Conservation (phyloP, 73 alveolate species). For the Paramecium tetraurelia region DNA sequence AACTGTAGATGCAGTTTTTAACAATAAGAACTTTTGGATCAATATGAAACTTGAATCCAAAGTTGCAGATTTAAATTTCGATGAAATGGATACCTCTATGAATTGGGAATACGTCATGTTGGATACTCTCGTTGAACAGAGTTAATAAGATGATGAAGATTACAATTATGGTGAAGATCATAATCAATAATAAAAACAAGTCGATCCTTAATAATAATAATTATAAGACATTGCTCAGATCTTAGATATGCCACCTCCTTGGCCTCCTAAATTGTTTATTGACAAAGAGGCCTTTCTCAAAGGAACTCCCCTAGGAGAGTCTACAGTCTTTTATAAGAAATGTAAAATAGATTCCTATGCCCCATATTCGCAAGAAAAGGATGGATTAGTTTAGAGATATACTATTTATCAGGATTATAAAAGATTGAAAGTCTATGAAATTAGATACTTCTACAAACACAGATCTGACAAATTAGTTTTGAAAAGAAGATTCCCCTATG, state of each 20-base stretch:
- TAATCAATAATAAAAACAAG: slow-evolving; percentile 58
- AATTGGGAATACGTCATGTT: slow-evolving; percentile 96
- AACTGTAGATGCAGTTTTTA: slow-evolving; percentile 92
- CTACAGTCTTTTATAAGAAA: slow-evolving; percentile 82
- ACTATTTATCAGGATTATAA: slow-evolving; percentile 83
- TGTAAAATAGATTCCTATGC: slow-evolving; percentile 88
- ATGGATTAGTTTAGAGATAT: slow-evolving; percentile 86
- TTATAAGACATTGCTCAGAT: slow-evolving; percentile 69
- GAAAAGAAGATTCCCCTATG: slow-evolving; percentile 86
- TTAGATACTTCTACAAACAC: slow-evolving; percentile 72
- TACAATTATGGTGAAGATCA: slow-evolving; percentile 71
- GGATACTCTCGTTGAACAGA: slow-evolving; percentile 65
- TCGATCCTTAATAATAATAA: slow-evolving; percentile 63
- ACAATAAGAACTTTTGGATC: slow-evolving; percentile 94
- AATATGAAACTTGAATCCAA: slow-evolving; percentile 80
- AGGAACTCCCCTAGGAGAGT: slow-evolving; percentile 90
- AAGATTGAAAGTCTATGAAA: slow-evolving; percentile 74
- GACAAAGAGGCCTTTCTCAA: slow-evolving; percentile 81
- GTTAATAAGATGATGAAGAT: slow-evolving; percentile 75
- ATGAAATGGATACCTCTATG: slow-evolving; percentile 75
- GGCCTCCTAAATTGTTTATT: slow-evolving; percentile 88
- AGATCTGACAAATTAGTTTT: slow-evolving; percentile 85
- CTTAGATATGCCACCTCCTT: slow-evolving; percentile 95
- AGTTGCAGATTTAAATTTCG: slow-evolving; percentile 70
- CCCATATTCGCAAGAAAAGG: slow-evolving; percentile 75